phyloP scores from a whole-genome alignment of 202 grass and related monocot species.

The Digitaria exilis region DNA sequence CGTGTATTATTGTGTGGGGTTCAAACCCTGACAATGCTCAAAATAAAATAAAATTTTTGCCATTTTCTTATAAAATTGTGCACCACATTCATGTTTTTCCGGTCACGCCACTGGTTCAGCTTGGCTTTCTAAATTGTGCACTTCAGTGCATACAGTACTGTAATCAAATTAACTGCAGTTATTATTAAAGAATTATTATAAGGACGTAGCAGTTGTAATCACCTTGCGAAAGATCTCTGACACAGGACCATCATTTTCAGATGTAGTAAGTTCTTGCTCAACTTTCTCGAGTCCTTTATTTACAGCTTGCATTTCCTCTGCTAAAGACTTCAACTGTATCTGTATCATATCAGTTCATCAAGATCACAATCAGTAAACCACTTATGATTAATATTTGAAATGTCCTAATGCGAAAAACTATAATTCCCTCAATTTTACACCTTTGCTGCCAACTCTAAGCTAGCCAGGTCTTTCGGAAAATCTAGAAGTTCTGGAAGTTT shows the following conservation, averaged over 20 bases:
- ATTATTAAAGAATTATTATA: constrained; percentile 25
- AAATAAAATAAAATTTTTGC: not conserved
- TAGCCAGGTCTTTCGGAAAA: constrained; percentile 86
- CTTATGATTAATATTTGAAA: constrained; percentile 18
- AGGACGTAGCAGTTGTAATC: constrained; percentile 20
- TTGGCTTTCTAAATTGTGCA: not conserved
- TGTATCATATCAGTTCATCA: constrained; percentile 47
- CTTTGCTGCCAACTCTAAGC: constrained; percentile 87
- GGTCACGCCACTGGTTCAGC: not conserved
- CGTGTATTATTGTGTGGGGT: not conserved
- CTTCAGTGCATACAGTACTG: not conserved
- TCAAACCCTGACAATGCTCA: not conserved
- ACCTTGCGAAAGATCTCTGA: constrained; percentile 79
- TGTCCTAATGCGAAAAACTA: constrained; percentile 1
- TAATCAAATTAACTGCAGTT: constrained; percentile 2
- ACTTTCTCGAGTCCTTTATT: constrained; percentile 99
- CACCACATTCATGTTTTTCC: not conserved
- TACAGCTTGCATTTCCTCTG: constrained; percentile 99
- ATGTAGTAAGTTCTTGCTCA: constrained; percentile 93
- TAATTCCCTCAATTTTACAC: constrained; percentile 41
- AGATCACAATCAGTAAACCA: constrained; percentile 25
- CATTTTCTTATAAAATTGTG: not conserved
- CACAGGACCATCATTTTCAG: constrained; percentile 96
- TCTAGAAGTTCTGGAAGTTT: constrained; percentile 98
- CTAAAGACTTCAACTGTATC: constrained; percentile 96